These are phyloP conservation scores for Cyberlindnera mississippiensis DNA, from an alignment of 805 yeast species.

Conservation along the genomic window DNA sequence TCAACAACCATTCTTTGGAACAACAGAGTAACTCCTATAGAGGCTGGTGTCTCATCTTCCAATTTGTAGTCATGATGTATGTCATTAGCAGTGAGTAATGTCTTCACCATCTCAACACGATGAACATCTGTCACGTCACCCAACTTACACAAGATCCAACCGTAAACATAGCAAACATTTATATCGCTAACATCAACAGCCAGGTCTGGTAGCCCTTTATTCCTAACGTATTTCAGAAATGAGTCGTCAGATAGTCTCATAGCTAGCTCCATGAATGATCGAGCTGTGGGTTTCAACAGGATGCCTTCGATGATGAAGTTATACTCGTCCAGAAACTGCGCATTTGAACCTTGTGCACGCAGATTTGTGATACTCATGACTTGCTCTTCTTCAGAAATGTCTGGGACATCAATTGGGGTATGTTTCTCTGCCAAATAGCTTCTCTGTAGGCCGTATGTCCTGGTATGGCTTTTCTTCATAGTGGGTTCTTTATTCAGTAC, in stretches of 20 bases:
- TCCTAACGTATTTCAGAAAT: slow-evolving; percentile 18
- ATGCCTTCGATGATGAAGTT: slow-evolving; percentile 30
- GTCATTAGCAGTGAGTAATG: background rate
- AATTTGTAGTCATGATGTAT: no score
- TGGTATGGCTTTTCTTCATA: background rate
- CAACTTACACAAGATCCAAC: slow-evolving; percentile 18
- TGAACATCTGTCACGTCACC: slow-evolving; percentile 4
- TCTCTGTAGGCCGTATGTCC: slow-evolving; percentile 30
- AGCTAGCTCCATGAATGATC: slow-evolving; percentile 27
- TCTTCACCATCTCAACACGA: slow-evolving; percentile 4
- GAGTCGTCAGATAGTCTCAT: slow-evolving; percentile 22
- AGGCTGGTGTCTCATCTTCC: slow-evolving; percentile 8
- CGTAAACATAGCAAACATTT: slow-evolving; percentile 7
- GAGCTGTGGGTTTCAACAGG: slow-evolving; percentile 16
- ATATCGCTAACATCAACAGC: slow-evolving; percentile 6
- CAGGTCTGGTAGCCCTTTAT: slow-evolving; percentile 14
- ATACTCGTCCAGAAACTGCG: slow-evolving; percentile 33
- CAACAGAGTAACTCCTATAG: slow-evolving; percentile 16
- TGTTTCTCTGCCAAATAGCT: slow-evolving; percentile 19
- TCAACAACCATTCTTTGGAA: slow-evolving; percentile 10
- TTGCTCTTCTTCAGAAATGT: slow-evolving; percentile 3
- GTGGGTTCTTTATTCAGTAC: background rate
- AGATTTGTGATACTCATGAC: slow-evolving; percentile 28
- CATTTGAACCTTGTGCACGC: slow-evolving; percentile 32
- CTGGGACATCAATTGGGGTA: slow-evolving; percentile 6